Evolutionary conservation across 1,139 yeast genomes (phyloP).

Genomic region (Blastobotrys aristatus): DNA sequence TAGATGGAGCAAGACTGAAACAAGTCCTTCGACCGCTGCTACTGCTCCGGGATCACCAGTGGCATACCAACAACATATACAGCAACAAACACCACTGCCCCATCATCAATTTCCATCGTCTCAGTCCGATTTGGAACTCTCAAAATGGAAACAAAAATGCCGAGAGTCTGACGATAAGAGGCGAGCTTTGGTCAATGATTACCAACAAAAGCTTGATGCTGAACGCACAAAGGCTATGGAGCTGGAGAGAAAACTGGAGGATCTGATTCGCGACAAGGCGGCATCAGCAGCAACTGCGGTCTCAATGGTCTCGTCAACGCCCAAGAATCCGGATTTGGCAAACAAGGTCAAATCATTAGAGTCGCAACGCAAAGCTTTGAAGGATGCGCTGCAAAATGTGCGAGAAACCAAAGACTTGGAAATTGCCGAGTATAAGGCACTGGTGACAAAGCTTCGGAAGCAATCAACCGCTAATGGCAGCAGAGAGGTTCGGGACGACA

Average conservation of each 20-base stretch:
- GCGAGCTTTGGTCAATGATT: constrained; percentile 26
- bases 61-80: neutral
- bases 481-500: neutral
- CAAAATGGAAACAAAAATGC: constrained; percentile 22
- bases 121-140: constrained; percentile 12
- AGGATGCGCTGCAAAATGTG: constrained; percentile 45
- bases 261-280: constrained; percentile 15
- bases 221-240: constrained; percentile 27
- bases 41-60: neutral
- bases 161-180: constrained; percentile 28
- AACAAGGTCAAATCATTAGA: constrained; percentile 35
- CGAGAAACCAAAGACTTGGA: constrained; percentile 37
- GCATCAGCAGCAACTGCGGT: constrained; percentile 12
- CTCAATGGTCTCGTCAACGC: neutral
- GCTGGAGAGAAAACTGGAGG: constrained; percentile 25
- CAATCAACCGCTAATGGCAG: neutral
- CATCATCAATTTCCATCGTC: constrained; percentile 8
- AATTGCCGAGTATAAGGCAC: constrained; percentile 32
- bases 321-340: constrained; percentile 7
- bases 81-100: neutral
- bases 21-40: constrained; percentile 1
- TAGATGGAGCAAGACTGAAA: neutral
- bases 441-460: constrained; percentile 13
- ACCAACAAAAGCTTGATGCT: constrained; percentile 29
- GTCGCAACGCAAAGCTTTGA: constrained; percentile 53